Evolutionary conservation across 257 asterid genomes (phyloP).

Genomic region (Fraxinus americana): DNA sequence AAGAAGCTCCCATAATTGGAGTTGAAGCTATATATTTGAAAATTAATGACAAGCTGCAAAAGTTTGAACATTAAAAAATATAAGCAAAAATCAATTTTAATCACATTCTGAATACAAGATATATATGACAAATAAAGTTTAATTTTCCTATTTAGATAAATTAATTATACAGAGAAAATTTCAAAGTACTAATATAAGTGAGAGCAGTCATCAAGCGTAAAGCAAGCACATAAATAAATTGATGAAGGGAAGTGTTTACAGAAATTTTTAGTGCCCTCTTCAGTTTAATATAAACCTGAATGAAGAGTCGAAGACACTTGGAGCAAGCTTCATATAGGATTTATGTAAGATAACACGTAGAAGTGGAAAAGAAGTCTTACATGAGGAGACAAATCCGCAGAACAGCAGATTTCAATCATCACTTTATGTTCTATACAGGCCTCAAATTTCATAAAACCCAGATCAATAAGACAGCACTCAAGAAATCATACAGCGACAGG

Average conservation of each 20-base stretch:
- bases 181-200: neutral
- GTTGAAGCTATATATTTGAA: neutral
- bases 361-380: constrained; percentile 33
- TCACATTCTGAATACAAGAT: neutral
- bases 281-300: neutral
- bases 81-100: neutral
- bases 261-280: neutral
- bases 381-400: constrained; percentile 32
- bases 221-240: neutral
- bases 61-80: neutral
- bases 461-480: constrained; percentile 26
- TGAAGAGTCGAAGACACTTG: too few relatives aligned
- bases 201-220: neutral
- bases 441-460: constrained; percentile 24
- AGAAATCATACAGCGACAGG: constrained; percentile 23
- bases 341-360: neutral
- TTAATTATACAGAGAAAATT: neutral
- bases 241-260: neutral
- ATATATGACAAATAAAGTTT: neutral
- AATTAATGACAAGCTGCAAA: neutral
- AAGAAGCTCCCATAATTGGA: neutral
- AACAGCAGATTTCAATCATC: constrained; percentile 37
- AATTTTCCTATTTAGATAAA: neutral
- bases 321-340: neutral
- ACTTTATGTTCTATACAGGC: constrained; percentile 25